These are phyloP conservation scores for Podaxis pistillaris DNA, from an alignment of 768 basidiomycete genomes.

Conservation along the genomic window DNA sequence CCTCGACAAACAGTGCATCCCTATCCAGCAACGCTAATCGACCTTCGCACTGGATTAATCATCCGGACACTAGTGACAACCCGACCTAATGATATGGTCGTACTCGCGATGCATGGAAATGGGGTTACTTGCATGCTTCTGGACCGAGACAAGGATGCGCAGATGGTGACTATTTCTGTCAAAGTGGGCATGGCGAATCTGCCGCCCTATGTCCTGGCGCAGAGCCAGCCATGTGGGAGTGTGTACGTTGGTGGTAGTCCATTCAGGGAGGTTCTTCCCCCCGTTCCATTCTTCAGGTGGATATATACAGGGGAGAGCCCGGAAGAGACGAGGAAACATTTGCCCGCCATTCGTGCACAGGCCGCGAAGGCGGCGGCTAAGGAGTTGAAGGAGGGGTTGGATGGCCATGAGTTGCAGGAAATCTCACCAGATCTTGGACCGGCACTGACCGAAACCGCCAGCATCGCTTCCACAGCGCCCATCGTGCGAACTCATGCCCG, in stretches of 20 bases:
- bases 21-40: conserved; percentile 11
- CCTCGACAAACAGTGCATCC: neutral
- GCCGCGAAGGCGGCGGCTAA: neutral
- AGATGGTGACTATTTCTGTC: neutral
- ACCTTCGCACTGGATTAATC: conserved; percentile 7
- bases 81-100: conserved; percentile 12
- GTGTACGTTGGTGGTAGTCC: conserved; percentile 2
- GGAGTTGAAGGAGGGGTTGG: neutral
- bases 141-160: conserved; percentile 8
- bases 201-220: conserved; percentile 19
- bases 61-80: conserved; percentile 9
- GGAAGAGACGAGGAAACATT: neutral
- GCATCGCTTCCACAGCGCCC: neutral
- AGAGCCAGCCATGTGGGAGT: neutral
- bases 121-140: conserved; percentile 23
- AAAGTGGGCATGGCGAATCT: conserved; percentile 23
- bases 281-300: neutral
- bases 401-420: neutral
- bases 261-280: neutral
- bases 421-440: neutral
- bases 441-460: neutral
- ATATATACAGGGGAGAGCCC: neutral
- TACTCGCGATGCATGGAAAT: conserved; percentile 18
- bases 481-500: neutral
- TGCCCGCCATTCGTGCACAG: neutral